Evolutionary conservation across 306 rosid genomes (phyloP).

Genomic region (Dalbergia cultrata): DNA sequence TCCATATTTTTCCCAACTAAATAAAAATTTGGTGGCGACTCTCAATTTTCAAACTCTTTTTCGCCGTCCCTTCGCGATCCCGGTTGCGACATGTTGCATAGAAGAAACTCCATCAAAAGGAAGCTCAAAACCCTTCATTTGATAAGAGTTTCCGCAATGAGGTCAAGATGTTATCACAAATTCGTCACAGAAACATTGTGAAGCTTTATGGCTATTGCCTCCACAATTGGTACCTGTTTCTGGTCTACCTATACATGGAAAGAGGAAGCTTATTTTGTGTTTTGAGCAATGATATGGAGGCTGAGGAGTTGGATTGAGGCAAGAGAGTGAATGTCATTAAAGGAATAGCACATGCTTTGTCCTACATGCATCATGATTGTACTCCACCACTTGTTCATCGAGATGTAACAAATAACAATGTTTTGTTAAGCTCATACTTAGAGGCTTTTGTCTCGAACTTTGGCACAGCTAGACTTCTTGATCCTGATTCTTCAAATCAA

Average conservation of each 20-base stretch:
- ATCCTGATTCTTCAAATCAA: slow-evolving; percentile 16
- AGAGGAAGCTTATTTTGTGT: slow-evolving; percentile 30
- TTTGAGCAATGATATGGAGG: background rate
- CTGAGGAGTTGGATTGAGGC: background rate
- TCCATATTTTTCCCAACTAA: no score
- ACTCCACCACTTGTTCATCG: slow-evolving; percentile 10
- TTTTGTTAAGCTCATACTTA: background rate
- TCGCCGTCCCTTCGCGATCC: no score
- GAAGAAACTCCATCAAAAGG: slow-evolving; percentile 19
- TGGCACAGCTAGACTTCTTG: background rate
- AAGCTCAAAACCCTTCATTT: slow-evolving; percentile 17
- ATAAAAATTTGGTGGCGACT: no score
- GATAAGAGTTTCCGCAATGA: slow-evolving; percentile 34
- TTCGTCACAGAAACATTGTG: background rate
- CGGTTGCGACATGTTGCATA: no score
- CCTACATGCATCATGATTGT: slow-evolving; percentile 42
- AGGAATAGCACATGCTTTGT: slow-evolving; percentile 20
- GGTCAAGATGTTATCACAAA: background rate
- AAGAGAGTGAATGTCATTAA: slow-evolving; percentile 20
- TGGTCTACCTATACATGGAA: slow-evolving; percentile 32
- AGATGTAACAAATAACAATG: slow-evolving; percentile 33
- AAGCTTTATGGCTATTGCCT: slow-evolving; percentile 34
- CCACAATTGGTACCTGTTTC: slow-evolving; percentile 19
- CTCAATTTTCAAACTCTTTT: no score
- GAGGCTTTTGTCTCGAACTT: slow-evolving; percentile 30